Evolutionary conservation across 352 stramenopile genomes (phyloP).

Genomic region (Pythium utonaiense): DNA sequence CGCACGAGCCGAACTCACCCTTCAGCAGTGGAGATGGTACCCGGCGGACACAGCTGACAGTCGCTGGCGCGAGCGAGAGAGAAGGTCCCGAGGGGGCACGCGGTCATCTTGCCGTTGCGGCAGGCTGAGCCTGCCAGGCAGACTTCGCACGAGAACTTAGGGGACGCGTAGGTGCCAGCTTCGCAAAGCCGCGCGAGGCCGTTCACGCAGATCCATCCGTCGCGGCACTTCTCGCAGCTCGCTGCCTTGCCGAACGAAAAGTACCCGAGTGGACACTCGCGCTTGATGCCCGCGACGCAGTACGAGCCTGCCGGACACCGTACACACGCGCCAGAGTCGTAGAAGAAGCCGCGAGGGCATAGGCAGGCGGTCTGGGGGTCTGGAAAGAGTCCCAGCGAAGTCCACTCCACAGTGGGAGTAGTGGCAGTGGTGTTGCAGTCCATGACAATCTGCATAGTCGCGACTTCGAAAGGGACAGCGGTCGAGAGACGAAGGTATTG

Average conservation of each 20-base stretch:
- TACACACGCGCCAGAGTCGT: slow-evolving; percentile 35
- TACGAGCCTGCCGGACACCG: slow-evolving; percentile 58
- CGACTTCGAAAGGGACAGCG: slow-evolving; percentile 37
- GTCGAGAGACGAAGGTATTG: slow-evolving; percentile 4
- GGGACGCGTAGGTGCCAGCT: slow-evolving; percentile 46
- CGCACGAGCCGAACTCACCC: slow-evolving; percentile 25
- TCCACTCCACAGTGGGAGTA: slow-evolving; percentile 38
- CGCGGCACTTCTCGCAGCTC: slow-evolving; percentile 47
- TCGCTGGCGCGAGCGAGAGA: slow-evolving; percentile 37
- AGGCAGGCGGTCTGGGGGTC: slow-evolving; percentile 49
- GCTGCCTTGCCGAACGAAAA: slow-evolving; percentile 63
- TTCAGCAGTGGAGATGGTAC: slow-evolving; percentile 42
- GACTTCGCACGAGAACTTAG: slow-evolving; percentile 30
- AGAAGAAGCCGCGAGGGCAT: slow-evolving; percentile 57
- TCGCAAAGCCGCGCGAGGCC: slow-evolving; percentile 50
- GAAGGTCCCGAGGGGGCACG: slow-evolving; percentile 44
- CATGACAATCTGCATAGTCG: slow-evolving; percentile 28
- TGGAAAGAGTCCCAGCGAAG: slow-evolving; percentile 47
- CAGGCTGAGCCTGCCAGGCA: slow-evolving; percentile 54
- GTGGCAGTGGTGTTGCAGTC: slow-evolving; percentile 41
- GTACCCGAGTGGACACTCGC: slow-evolving; percentile 34
- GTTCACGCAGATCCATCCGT: slow-evolving; percentile 61
- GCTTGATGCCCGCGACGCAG: slow-evolving; percentile 52
- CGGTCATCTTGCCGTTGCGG: slow-evolving; percentile 48
- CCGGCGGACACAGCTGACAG: slow-evolving; percentile 54